A percentile compares a stretch with the other conserved stretches of the same genome.
Conservation (phyloP, 2,329 filamentous ascomycete genomes). For the Magnaporthiopsis rhizophila region DNA sequence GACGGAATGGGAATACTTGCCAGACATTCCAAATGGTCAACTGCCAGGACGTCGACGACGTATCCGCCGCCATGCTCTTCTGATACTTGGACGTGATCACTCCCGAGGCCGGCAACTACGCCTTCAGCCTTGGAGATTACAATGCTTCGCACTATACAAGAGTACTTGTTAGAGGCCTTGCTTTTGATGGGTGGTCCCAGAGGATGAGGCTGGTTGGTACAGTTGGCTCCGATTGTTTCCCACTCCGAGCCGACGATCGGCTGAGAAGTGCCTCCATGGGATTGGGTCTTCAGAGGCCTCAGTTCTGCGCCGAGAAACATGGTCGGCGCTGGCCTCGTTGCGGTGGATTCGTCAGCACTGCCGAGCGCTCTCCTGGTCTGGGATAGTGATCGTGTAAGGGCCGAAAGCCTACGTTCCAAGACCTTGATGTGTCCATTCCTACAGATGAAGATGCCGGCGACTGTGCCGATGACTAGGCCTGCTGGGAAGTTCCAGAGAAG, state of each 20-base stretch:
- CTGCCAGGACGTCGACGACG: constrained; percentile 36
- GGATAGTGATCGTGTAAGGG: no score
- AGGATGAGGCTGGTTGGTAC: background rate
- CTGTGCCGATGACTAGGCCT: background rate
- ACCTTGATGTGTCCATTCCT: background rate
- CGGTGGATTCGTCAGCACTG: background rate
- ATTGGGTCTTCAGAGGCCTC: background rate
- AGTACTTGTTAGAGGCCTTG: background rate
- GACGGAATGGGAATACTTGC: constrained; percentile 16
- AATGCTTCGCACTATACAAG: constrained; percentile 2
- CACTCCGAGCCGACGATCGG: background rate
- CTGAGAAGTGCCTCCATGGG: background rate
- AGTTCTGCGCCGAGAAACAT: background rate
- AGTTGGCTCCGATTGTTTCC: constrained; percentile 2
- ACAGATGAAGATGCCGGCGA: constrained; percentile 3
- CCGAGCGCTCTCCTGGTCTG: background rate
- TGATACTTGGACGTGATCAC: constrained; percentile 40
- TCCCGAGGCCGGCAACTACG: background rate
- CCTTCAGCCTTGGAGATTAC: background rate
- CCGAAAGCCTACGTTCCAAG: background rate
- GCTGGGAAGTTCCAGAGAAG: constrained; percentile 4
- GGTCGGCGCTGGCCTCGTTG: background rate
- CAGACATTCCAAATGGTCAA: constrained; percentile 43
- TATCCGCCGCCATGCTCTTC: constrained; percentile 44
- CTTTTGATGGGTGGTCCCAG: background rate